Evolutionary conservation across 2,329 filamentous ascomycete genomes (phyloP).

Genomic region (Aspergillus niger): DNA sequence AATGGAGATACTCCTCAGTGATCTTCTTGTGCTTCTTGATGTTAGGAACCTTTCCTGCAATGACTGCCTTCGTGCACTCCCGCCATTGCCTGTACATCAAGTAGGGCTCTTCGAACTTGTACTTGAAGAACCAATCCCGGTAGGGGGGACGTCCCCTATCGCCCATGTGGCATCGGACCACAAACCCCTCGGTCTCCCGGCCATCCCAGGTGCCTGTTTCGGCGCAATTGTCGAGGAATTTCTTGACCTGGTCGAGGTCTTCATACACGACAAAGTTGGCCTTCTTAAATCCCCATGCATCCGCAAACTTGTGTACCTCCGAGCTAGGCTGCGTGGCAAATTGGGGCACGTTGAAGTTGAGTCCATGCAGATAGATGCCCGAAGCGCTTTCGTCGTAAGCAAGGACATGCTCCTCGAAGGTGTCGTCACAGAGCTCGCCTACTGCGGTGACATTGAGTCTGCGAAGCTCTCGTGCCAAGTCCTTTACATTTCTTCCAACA

Average conservation of each 20-base stretch:
- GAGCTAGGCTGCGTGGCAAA: slow-evolving; percentile 84
- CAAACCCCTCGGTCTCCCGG: slow-evolving; percentile 94
- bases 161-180: slow-evolving; percentile 80
- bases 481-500: slow-evolving; percentile 74
- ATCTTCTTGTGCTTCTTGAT: slow-evolving; percentile 86
- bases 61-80: slow-evolving; percentile 90
- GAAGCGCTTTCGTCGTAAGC: slow-evolving; percentile 80
- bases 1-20: slow-evolving; percentile 86
- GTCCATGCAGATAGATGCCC: slow-evolving; percentile 90
- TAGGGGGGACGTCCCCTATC: slow-evolving; percentile 56
- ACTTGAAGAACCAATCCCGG: slow-evolving; percentile 99
- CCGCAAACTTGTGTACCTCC: slow-evolving; percentile 86
- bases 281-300: slow-evolving; percentile 91
- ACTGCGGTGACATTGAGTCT: slow-evolving; percentile 89
- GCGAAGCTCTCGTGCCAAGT: slow-evolving; percentile 75
- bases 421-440: slow-evolving; percentile 92
- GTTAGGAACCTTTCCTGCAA: slow-evolving; percentile 70
- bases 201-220: slow-evolving; percentile 88
- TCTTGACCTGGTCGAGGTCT: slow-evolving; percentile 70
- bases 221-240: slow-evolving; percentile 79
- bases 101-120: slow-evolving; percentile 99
- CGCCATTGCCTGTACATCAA: slow-evolving; percentile 99
- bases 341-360: slow-evolving; percentile 91
- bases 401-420: slow-evolving; percentile 94
- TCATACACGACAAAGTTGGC: slow-evolving; percentile 78